These are phyloP conservation scores for Colletotrichum neosansevieriae DNA, from an alignment of 2,329 filamentous ascomycete genomes.

Conservation along the genomic window DNA sequence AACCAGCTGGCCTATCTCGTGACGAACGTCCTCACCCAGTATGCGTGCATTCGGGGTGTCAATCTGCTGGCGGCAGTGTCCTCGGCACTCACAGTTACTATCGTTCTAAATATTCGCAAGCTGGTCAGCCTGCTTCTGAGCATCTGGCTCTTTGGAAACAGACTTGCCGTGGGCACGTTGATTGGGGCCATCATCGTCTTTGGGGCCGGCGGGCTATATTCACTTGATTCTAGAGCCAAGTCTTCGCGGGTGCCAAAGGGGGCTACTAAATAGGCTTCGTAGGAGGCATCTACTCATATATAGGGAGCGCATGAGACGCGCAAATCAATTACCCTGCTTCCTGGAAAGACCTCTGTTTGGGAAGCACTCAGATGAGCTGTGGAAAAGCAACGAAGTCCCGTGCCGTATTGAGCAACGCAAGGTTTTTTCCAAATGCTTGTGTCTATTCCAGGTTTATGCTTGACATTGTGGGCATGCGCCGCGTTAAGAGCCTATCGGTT, in stretches of 20 bases:
- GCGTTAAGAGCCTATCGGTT: no score
- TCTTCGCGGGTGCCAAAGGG: slow-evolving; percentile 41
- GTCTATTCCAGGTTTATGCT: no score
- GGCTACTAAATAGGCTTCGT: slow-evolving; percentile 29
- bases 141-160: slow-evolving; percentile 94
- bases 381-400: no score
- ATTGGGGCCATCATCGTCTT: slow-evolving; percentile 89
- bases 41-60: slow-evolving; percentile 94
- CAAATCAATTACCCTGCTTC: background rate
- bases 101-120: slow-evolving; percentile 95
- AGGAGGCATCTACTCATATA: background rate
- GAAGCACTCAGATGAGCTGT: no score
- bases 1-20: slow-evolving; percentile 78
- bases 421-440: no score
- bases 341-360: no score
- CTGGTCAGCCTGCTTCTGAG: slow-evolving; percentile 90
- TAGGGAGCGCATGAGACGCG: background rate
- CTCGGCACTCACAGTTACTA: slow-evolving; percentile 93
- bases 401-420: no score
- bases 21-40: slow-evolving; percentile 89
- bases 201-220: slow-evolving; percentile 90
- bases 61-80: slow-evolving; percentile 91
- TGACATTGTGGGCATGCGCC: no score
- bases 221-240: slow-evolving; percentile 71
- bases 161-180: slow-evolving; percentile 80